Percentiles rank a stretch among this genome's conserved stretches.
phyloP scores from a whole-genome alignment of 2,329 filamentous ascomycete genomes.

The Trichophyton mentagrophytes region DNA sequence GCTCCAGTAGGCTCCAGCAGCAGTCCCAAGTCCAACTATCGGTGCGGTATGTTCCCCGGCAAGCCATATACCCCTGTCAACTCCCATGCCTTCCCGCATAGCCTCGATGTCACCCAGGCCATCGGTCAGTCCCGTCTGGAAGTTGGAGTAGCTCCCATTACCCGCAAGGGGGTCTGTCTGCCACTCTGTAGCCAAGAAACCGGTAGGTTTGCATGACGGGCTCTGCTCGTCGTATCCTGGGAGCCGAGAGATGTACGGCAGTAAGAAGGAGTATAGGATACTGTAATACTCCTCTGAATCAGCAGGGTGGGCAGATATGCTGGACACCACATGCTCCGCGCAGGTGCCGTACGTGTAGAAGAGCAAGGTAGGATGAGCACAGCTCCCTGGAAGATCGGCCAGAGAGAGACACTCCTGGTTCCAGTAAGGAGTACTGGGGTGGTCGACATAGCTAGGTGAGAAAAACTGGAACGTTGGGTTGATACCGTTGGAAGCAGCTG shows the following conservation, averaged over 20 bases:
- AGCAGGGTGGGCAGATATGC: conserved; percentile 20
- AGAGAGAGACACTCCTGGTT: conserved; percentile 67
- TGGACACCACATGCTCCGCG: conserved; percentile 28
- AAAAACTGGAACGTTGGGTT: conserved; percentile 60
- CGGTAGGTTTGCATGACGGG: conserved; percentile 48
- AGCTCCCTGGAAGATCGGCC: conserved; percentile 46
- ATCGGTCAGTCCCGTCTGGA: conserved; percentile 58
- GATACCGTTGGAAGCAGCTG: neutral
- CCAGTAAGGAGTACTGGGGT: conserved; percentile 53
- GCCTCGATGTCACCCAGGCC: conserved; percentile 60
- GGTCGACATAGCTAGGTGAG: conserved; percentile 51
- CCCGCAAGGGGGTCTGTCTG: conserved; percentile 65
- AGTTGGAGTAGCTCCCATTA: conserved; percentile 73
- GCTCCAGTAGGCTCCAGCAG: conserved; percentile 84
- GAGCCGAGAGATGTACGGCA: conserved; percentile 64
- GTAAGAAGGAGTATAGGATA: conserved; percentile 54
- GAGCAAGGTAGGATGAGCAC: conserved; percentile 65
- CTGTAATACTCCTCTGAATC: conserved; percentile 38
- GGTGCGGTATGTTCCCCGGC: conserved; percentile 85
- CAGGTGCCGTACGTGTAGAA: conserved; percentile 50
- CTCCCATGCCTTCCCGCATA: conserved; percentile 39
- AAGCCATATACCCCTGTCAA: conserved; percentile 60
- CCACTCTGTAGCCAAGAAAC: conserved; percentile 63
- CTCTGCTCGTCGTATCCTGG: conserved; percentile 49
- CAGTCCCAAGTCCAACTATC: conserved; percentile 77